A percentile compares a stretch with the other conserved stretches of the same genome.
Conservation (phyloP, 768 basidiomycete genomes). For the Asterophora parasitica region DNA sequence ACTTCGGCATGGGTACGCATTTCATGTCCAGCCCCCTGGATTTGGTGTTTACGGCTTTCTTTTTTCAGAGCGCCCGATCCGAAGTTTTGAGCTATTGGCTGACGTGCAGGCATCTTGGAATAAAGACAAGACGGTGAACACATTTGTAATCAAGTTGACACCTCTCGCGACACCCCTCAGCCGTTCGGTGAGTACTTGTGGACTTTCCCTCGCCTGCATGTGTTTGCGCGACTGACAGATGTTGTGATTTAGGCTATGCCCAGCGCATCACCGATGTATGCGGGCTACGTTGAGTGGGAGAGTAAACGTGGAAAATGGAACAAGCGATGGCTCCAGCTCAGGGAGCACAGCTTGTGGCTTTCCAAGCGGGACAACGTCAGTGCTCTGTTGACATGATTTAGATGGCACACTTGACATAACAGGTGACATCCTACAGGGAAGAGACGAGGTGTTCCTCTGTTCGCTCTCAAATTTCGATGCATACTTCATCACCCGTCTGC, state of each 20-base stretch:
- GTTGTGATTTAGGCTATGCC: conserved; percentile 30
- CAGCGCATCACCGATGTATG: conserved; percentile 40
- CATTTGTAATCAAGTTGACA: conserved; percentile 75
- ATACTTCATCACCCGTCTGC: conserved; percentile 69
- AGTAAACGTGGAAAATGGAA: conserved; percentile 92
- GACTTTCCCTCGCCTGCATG: neutral
- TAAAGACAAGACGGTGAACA: conserved; percentile 73
- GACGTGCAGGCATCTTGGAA: conserved; percentile 88
- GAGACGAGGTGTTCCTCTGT: conserved; percentile 79
- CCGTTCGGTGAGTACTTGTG: conserved; percentile 45
- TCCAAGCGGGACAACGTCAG: conserved; percentile 86
- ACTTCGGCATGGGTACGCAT: conserved; percentile 84
- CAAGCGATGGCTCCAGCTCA: conserved; percentile 84
- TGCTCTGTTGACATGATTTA: conserved; percentile 7
- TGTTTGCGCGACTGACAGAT: conserved; percentile 8
- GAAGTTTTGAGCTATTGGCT: conserved; percentile 79
- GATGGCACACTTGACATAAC: conserved; percentile 1
- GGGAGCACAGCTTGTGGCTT: conserved; percentile 82
- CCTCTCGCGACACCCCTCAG: conserved; percentile 56
- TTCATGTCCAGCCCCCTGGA: neutral
- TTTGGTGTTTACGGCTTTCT: conserved; percentile 11
- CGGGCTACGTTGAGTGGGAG: conserved; percentile 83
- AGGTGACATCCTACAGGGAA: conserved; percentile 48
- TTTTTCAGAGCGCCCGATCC: conserved; percentile 75
- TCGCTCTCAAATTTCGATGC: conserved; percentile 87